A percentile compares a stretch with the other conserved stretches of the same genome.
Evolutionary conservation across 257 asterid genomes (phyloP).

Genomic region (Forsythia viridissima): DNA sequence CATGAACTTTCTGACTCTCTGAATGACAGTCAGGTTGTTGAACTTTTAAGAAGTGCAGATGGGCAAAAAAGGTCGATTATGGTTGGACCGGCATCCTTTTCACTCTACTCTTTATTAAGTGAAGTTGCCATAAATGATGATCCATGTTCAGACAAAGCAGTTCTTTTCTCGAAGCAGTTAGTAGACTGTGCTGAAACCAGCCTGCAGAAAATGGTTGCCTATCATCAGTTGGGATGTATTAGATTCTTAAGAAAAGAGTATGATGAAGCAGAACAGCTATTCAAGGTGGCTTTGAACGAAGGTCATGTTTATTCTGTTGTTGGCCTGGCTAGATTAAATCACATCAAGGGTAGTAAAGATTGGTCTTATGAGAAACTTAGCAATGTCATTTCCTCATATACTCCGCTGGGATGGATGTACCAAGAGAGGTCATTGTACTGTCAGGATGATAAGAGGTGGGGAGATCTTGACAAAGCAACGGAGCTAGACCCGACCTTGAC

Average conservation of each 20-base stretch:
- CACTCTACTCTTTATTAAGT: constrained; percentile 78
- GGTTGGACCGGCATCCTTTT: constrained; percentile 76
- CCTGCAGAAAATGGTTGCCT: constrained; percentile 73
- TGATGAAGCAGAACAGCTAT: constrained; percentile 66
- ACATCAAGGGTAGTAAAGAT: constrained; percentile 49
- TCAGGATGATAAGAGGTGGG: constrained; percentile 54
- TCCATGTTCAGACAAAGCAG: constrained; percentile 69
- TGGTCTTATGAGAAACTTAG: constrained; percentile 63
- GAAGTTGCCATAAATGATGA: constrained; percentile 78
- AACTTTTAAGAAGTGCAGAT: constrained; percentile 61
- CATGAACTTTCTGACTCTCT: constrained; percentile 75
- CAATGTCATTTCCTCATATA: constrained; percentile 60
- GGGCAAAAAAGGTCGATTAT: constrained; percentile 65
- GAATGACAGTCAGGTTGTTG: constrained; percentile 64
- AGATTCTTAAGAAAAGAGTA: constrained; percentile 67
- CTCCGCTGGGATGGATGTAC: constrained; percentile 95
- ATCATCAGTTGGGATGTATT: constrained; percentile 85
- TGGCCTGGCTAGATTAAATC: constrained; percentile 76
- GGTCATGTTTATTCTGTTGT: constrained; percentile 82
- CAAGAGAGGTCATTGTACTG: constrained; percentile 92
- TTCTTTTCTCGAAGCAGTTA: constrained; percentile 63
- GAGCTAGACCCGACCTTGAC: constrained; percentile 94
- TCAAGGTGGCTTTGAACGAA: constrained; percentile 64
- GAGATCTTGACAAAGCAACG: constrained; percentile 80
- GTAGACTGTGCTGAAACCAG: constrained; percentile 59